Base-by-base conservation (phyloP, 768 basidiomycete species). In the Russula lepida region DNA sequence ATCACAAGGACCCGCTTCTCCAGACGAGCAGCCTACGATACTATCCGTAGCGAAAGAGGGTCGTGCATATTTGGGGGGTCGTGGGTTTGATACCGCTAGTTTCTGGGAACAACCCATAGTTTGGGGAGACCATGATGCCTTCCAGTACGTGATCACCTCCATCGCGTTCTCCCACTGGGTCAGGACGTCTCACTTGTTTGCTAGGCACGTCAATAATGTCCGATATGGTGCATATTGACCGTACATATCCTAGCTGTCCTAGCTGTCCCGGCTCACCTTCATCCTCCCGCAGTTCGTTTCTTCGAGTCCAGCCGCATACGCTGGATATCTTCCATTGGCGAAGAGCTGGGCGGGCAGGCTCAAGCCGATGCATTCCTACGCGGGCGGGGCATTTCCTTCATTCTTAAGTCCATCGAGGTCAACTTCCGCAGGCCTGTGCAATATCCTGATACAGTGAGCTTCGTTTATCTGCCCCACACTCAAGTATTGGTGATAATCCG, bases 101-200 rank as follows among this genome's bases (percentile, higher is more conserved):
- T 83, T 90, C 58, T 89, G 84, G 84, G 85, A 89, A 68, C 88
- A 90, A 68, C 74, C 73, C 15, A 80, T 91, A n/a, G 83, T 78
- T 0, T 90, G 88, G 88, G 89, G 89, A 54, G 85, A 90, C 64
- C 84, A 86, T 32, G 89, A 91, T 66, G 75, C 88, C 0, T 88
- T 89, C 68, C 84, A 84, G 89, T 88, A 69, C 46, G 86, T 77
- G 23, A 19, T 19, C 32, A 41, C 21, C 11, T 11, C 21, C n/a
- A 6, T 21, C 15, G 8, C 13, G 23, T 7, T 32, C n/a, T 19
- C 28, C 28, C 44, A 21, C 28, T 17, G 30, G 4, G 9, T 13
- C 15, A 27, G 21, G 21, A 11, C 6, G 9, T 44, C 48, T 53
- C 44, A 21, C 13, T 4, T 21, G 19, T 51, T 48, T 19, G 62